Evolutionary conservation across 2,329 filamentous ascomycete genomes (phyloP).

Genomic region (Exophiala oligosperma): DNA sequence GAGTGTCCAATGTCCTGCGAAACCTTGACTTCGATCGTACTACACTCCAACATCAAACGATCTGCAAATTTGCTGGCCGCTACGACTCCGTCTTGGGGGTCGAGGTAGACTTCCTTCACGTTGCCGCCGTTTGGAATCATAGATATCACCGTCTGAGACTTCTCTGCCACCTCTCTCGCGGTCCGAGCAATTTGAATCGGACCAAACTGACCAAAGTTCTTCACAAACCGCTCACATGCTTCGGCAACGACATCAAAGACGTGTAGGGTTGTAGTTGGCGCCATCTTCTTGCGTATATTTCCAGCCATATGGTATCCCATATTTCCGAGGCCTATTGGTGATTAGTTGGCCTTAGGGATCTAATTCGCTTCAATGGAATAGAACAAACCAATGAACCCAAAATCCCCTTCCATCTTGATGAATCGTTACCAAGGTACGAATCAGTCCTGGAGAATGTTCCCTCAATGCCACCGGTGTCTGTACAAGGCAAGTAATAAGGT

Average conservation of each 20-base stretch:
- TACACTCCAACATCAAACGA: conserved; percentile 14
- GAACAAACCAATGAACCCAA: neutral
- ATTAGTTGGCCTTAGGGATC: neutral
- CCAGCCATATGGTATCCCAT: conserved; percentile 11
- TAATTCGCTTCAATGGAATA: neutral
- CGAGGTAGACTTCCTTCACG: conserved; percentile 11
- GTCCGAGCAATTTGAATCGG: conserved; percentile 7
- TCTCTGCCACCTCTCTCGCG: conserved; percentile 6
- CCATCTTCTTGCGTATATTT: conserved; percentile 8
- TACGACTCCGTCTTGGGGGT: conserved; percentile 10
- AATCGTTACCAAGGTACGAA: neutral
- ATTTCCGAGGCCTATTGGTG: conserved; percentile 1
- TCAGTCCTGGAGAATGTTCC: too few relatives aligned
- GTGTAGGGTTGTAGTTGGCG: conserved; percentile 1
- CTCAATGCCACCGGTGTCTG: too few relatives aligned
- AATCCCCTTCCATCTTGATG: neutral
- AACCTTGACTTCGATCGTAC: conserved; percentile 2
- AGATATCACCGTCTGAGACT: conserved; percentile 8
- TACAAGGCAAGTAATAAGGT: too few relatives aligned
- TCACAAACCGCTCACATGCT: neutral
- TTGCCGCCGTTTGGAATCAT: conserved; percentile 8
- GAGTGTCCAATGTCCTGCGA: neutral
- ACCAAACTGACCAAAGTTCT: conserved; percentile 2
- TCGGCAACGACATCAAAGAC: conserved; percentile 1
- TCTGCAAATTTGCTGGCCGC: conserved; percentile 1